phyloP scores from a whole-genome alignment of 768 basidiomycete species.

The Suillus clintonianus region DNA sequence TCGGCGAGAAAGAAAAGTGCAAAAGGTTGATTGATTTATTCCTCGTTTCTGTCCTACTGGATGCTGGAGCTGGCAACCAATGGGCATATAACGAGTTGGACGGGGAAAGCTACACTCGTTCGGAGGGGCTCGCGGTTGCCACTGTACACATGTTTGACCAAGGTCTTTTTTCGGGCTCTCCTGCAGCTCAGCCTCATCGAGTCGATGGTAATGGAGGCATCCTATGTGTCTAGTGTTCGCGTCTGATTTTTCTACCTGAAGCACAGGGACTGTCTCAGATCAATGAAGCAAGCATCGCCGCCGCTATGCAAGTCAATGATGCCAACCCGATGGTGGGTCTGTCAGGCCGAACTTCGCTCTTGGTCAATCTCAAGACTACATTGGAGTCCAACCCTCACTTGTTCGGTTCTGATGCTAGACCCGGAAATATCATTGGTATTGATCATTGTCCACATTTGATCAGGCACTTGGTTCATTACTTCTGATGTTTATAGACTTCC shows the following conservation, averaged over 20 bases:
- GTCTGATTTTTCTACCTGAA: conserved; percentile 27
- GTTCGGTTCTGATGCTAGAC: conserved; percentile 75
- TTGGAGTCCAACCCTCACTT: conserved; percentile 63
- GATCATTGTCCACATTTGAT: conserved; percentile 5
- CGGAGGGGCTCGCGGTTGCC: conserved; percentile 86
- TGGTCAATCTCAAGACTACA: conserved; percentile 72
- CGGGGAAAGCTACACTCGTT: conserved; percentile 58
- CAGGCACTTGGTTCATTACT: background rate
- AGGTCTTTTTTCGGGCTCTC: conserved; percentile 76
- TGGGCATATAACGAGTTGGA: conserved; percentile 76
- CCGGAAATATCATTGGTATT: conserved; percentile 81
- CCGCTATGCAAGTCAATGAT: conserved; percentile 77
- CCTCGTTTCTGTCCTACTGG: conserved; percentile 87
- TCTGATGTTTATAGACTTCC: conserved; percentile 54
- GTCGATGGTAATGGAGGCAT: conserved; percentile 67
- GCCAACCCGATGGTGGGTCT: conserved; percentile 89
- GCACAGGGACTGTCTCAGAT: conserved; percentile 71
- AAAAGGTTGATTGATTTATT: conserved; percentile 87
- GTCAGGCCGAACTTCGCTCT: conserved; percentile 79
- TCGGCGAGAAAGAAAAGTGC: conserved; percentile 59
- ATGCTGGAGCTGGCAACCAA: conserved; percentile 85
- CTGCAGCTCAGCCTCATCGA: conserved; percentile 56
- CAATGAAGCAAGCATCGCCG: conserved; percentile 56
- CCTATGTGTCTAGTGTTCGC: background rate
- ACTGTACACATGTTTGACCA: conserved; percentile 85